These are phyloP conservation scores for Scutellaria galericulata DNA, from an alignment of 257 asterid genomes.

Conservation along the genomic window DNA sequence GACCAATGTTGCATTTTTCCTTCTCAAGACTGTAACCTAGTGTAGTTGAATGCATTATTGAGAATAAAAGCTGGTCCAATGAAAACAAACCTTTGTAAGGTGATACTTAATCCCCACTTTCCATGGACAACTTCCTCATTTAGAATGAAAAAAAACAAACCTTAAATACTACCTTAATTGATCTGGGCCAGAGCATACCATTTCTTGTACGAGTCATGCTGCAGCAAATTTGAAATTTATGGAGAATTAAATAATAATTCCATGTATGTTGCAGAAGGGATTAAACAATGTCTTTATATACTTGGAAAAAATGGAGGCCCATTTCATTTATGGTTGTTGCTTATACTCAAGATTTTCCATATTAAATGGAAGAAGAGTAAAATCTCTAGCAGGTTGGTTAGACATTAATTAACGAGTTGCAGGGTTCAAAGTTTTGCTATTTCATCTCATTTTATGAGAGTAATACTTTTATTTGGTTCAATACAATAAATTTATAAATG, in stretches of 20 bases:
- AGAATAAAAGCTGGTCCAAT: conserved; percentile 45
- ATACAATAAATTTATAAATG: background rate
- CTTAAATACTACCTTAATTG: conserved; percentile 52
- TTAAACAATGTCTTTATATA: conserved; percentile 15
- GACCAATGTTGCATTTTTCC: background rate
- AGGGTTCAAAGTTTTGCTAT: conserved; percentile 20
- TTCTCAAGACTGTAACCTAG: background rate
- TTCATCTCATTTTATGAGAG: conserved; percentile 21
- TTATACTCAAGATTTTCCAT: conserved; percentile 27
- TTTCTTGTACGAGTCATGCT: conserved; percentile 43
- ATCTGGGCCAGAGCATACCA: conserved; percentile 57
- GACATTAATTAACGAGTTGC: conserved; percentile 12
- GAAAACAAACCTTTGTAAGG: conserved; percentile 46
- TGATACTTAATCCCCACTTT: conserved; percentile 40
- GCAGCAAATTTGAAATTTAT: conserved; percentile 42
- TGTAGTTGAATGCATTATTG: background rate
- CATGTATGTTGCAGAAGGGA: conserved; percentile 35
- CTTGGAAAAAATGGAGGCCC: conserved; percentile 38
- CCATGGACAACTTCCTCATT: conserved; percentile 39
- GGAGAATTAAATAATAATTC: conserved; percentile 8
- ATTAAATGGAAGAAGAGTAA: conserved; percentile 6
- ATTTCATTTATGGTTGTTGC: conserved; percentile 45
- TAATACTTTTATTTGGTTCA: conserved; percentile 20
- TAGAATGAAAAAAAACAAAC: conserved; percentile 45
- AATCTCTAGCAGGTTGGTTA: conserved; percentile 25